Conservation (phyloP, 2,329 filamentous ascomycete species). For the Fusarium temperatum region DNA sequence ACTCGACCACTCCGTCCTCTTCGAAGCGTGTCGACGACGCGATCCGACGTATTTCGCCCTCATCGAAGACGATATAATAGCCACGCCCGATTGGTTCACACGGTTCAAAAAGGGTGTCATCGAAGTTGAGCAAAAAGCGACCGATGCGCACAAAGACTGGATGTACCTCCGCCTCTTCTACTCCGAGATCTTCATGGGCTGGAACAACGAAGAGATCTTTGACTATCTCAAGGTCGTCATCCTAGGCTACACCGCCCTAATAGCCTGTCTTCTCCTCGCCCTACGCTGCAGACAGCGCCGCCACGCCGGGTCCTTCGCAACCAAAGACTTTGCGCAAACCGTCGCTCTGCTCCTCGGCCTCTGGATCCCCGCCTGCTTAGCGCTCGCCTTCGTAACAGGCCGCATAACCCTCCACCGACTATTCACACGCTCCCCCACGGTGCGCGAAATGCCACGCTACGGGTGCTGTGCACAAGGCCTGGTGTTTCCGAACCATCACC, state of each 20-base stretch:
- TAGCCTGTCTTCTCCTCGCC: conserved; percentile 14
- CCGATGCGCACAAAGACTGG: conserved; percentile 40
- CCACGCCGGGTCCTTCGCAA: conserved; percentile 1
- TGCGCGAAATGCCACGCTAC: conserved; percentile 50
- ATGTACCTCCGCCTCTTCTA: conserved; percentile 52
- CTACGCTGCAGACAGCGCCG: conserved; percentile 18
- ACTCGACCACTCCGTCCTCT: conserved; percentile 46
- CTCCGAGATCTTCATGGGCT: conserved; percentile 50
- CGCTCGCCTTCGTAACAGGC: conserved; percentile 44
- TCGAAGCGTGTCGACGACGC: conserved; percentile 44
- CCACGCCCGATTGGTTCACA: conserved; percentile 47
- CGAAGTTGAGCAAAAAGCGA: conserved; percentile 40
- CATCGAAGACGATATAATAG: conserved; percentile 51
- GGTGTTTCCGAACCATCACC: conserved; percentile 46
- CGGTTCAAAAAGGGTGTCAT: conserved; percentile 42
- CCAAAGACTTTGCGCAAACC: conserved; percentile 36
- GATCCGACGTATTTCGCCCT: conserved; percentile 48
- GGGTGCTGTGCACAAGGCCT: conserved; percentile 52
- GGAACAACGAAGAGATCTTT: conserved; percentile 50
- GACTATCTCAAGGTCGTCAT: conserved; percentile 42
- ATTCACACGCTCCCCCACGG: conserved; percentile 31
- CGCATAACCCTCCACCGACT: conserved; percentile 42
- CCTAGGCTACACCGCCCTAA: conserved; percentile 38
- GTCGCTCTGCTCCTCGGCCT: conserved; percentile 40
- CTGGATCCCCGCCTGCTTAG: conserved; percentile 47